Conservation (phyloP, 495 filamentous ascomycete genomes). For the Xylaria telfairii region DNA sequence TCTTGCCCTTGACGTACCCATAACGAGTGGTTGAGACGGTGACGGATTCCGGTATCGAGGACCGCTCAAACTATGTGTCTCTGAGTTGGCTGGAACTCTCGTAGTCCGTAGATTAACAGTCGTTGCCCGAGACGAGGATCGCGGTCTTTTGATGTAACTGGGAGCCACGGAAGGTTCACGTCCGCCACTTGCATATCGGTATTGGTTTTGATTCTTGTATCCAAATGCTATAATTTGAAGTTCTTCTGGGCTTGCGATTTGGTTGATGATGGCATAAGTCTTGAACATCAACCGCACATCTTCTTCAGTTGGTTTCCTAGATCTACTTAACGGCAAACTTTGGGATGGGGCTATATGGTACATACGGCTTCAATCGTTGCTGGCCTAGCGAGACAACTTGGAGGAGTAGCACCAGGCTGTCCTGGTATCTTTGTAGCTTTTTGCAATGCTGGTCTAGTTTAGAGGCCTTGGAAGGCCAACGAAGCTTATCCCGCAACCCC, state of each 20-base stretch:
- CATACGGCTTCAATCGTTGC: constrained; percentile 5
- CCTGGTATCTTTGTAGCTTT: not conserved
- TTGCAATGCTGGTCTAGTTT: constrained; percentile 6
- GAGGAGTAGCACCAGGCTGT: not conserved
- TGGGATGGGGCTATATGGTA: not conserved
- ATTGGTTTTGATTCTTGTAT: not conserved
- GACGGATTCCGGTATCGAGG: not conserved
- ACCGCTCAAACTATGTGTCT: not conserved
- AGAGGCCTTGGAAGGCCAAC: not conserved
- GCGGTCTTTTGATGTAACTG: not conserved
- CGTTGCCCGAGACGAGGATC: not conserved
- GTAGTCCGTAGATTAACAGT: not conserved
- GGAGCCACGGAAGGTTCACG: not conserved
- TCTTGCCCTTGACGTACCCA: not conserved
- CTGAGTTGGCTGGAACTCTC: not conserved
- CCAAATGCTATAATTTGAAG: not conserved
- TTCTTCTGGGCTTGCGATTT: too few species aligned
- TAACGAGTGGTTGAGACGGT: not conserved
- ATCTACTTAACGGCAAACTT: not conserved
- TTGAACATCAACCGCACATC: not conserved
- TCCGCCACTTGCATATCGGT: not conserved
- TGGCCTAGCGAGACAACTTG: not conserved
- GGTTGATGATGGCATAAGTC: not conserved
- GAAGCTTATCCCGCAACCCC: not conserved
- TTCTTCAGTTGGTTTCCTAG: not conserved